Base-by-base conservation (phyloP, 768 basidiomycete species). In the Ramaria sp. region DNA sequence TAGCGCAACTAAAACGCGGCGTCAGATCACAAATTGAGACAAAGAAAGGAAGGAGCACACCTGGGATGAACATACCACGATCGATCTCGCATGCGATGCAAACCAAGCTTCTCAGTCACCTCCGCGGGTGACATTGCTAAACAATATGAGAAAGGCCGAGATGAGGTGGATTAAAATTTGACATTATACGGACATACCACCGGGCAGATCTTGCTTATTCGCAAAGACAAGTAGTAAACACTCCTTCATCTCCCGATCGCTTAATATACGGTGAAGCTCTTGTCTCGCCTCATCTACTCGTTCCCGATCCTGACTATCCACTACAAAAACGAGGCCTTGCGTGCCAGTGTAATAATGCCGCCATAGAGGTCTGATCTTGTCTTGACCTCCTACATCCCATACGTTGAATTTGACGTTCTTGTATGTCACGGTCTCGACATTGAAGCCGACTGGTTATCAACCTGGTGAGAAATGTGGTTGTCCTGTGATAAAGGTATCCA, bases 31-130 rank as follows among this genome's bases (percentile, higher is more conserved):
- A 6, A n/a, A 54, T 45, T 30, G 17, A 54, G n/a, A n/a, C n/a
- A n/a, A 53, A 42, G 45, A 19, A 11, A 20, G 2, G 30, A 33
- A 33, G 22, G 53, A 55, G 70, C 81, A 64, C 71, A 95, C 88
- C 93, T 96, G 51, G 95, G 95, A 74, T 98, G 95, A 53, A 97
- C 94, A 79, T 97, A 98, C 95, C 95, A 98, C 70, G 88, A 92
- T 59, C 95, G 79, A 66, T 97, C 94, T 59, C 91, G 85, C 95
- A 98, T 97, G 63, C 87, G 79, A 70, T 96, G 89, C 62, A 98
- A 75, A 39, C 94, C 94, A 43, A 98, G 73, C 70, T 95, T 96
- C 72, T 97, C 95, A 11, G 95, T 98, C 41, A 98, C 94, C 70
- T 97, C 94, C 7, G 95, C 93, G 34, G 95, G 95, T n/a, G 92